Evolutionary conservation across 148 eudicot genomes (phyloP).

Genomic region (Cornus controversa): DNA sequence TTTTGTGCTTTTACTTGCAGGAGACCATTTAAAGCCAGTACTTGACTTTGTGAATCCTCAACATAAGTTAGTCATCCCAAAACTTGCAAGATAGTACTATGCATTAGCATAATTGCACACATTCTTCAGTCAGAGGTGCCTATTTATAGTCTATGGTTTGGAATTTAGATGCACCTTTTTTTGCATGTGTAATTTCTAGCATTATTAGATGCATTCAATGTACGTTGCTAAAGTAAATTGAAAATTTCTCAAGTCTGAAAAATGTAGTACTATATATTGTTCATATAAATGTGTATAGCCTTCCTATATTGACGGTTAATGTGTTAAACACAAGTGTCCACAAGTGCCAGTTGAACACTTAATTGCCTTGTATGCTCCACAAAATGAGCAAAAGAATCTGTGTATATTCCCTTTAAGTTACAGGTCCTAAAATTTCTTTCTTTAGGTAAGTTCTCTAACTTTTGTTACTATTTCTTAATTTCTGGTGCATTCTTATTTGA

Average conservation of each 20-base stretch:
- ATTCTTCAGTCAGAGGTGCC: background rate
- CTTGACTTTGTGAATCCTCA: slow-evolving; percentile 87
- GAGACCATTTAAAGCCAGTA: slow-evolving; percentile 58
- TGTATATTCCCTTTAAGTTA: background rate
- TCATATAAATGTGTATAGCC: background rate
- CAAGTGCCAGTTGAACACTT: background rate
- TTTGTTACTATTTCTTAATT: no score
- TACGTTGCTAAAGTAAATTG: background rate
- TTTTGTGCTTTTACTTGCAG: slow-evolving; percentile 31
- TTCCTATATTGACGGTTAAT: background rate
- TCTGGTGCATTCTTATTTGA: no score
- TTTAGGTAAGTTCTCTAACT: no score
- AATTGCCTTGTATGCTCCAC: background rate
- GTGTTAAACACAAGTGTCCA: background rate
- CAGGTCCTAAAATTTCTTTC: background rate
- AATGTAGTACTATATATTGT: background rate
- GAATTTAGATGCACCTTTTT: background rate
- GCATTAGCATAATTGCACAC: background rate
- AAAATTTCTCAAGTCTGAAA: background rate
- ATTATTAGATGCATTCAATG: background rate
- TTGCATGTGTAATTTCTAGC: slow-evolving; percentile 1
- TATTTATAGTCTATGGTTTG: background rate
- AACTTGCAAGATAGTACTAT: slow-evolving; percentile 3
- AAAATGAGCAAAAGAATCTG: background rate
- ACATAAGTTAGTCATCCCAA: slow-evolving; percentile 55